Evolutionary conservation across 2,329 filamentous ascomycete genomes (phyloP).

Genomic region (Didymella glomerata): DNA sequence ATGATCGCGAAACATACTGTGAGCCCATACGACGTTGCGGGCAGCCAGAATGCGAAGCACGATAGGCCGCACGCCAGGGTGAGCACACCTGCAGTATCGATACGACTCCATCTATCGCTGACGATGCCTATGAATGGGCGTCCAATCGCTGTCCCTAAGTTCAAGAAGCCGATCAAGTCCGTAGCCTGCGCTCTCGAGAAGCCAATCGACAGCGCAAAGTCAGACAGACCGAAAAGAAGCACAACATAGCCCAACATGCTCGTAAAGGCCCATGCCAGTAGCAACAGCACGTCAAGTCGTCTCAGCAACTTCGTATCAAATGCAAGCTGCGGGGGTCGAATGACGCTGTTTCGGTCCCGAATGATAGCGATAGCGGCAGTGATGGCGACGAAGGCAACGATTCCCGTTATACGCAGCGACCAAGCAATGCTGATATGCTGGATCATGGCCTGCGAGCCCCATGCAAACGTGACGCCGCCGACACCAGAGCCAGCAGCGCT

Average conservation of each 20-base stretch:
- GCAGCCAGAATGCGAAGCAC: not conserved
- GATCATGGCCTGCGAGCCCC: constrained; percentile 49
- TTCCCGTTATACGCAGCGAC: constrained; percentile 53
- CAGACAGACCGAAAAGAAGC: constrained; percentile 56
- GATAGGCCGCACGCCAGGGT: not conserved
- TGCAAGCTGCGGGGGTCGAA: constrained; percentile 42
- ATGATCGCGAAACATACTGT: not conserved
- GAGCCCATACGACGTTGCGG: not conserved
- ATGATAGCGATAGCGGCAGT: constrained; percentile 38
- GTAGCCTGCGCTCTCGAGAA: constrained; percentile 52
- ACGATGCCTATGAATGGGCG: constrained; percentile 55
- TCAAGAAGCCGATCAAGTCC: constrained; percentile 54
- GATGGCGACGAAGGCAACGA: constrained; percentile 37
- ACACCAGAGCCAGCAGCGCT: constrained; percentile 49
- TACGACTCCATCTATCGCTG: constrained; percentile 55
- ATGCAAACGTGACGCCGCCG: constrained; percentile 45
- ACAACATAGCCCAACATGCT: constrained; percentile 58
- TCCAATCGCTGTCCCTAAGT: constrained; percentile 57
- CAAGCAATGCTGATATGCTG: constrained; percentile 48
- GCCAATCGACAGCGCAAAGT: constrained; percentile 55
- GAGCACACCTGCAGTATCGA: constrained; percentile 26
- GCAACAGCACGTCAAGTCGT: constrained; percentile 44
- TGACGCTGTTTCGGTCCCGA: constrained; percentile 42
- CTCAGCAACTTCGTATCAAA: constrained; percentile 33
- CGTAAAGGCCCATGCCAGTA: constrained; percentile 54